Conservation (phyloP, 225 moss, liverwort and hornwort species). For the Ulota crispa region DNA sequence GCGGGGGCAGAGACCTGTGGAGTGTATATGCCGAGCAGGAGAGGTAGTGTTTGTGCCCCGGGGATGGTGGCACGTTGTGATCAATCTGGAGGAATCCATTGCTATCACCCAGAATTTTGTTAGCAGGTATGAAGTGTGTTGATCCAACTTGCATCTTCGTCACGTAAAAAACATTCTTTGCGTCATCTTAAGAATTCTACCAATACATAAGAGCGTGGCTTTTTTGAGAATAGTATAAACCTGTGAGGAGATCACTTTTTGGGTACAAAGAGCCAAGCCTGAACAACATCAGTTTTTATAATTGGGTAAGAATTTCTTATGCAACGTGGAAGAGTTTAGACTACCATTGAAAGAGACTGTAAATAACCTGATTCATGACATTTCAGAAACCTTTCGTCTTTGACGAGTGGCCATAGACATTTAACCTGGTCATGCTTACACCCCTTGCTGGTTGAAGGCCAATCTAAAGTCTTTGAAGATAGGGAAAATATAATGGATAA, state of each 20-base stretch:
- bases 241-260: background rate
- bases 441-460: background rate
- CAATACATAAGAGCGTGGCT: background rate
- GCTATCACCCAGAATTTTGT: slow-evolving; percentile 95
- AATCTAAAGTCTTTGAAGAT: background rate
- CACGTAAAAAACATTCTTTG: background rate
- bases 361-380: background rate
- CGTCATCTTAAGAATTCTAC: background rate
- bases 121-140: slow-evolving; percentile 62
- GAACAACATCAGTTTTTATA: background rate
- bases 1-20: slow-evolving; percentile 75
- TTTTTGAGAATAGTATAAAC: background rate
- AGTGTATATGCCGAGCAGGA: slow-evolving; percentile 86
- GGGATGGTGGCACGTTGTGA: slow-evolving; percentile 98
- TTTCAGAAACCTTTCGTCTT: background rate
- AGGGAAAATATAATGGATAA: too few relatives aligned
- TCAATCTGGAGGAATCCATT: slow-evolving; percentile 92
- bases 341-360: background rate
- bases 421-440: background rate
- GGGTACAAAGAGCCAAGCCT: background rate
- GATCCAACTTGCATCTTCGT: background rate
- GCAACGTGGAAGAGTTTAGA: background rate
- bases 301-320: background rate
- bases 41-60: slow-evolving; percentile 88
- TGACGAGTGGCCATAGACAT: background rate